A percentile compares a stretch with the other conserved stretches of the same genome.
These are phyloP conservation scores for Tulasnella sp. DNA, from an alignment of 768 basidiomycete species.

Conservation along the genomic window DNA sequence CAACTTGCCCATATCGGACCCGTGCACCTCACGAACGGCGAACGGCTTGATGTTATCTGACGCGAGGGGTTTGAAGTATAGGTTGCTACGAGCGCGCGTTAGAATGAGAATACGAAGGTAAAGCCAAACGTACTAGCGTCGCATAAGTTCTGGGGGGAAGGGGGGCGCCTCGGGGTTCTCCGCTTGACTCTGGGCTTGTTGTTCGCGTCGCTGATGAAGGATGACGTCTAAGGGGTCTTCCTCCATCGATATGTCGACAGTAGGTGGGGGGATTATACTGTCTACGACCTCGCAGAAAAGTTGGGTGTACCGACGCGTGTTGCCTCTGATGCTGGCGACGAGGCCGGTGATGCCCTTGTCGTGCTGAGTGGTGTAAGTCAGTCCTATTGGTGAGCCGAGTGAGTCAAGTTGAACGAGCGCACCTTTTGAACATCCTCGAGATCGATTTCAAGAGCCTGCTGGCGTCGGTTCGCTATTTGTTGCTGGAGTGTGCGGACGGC, in stretches of 20 bases:
- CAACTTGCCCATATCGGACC: conserved; percentile 81
- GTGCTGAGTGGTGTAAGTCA: conserved; percentile 51
- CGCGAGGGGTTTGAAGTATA: conserved; percentile 90
- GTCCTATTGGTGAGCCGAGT: neutral
- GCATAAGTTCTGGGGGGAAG: conserved; percentile 88
- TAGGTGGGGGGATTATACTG: conserved; percentile 83
- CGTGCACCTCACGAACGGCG: conserved; percentile 91
- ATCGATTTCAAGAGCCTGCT: conserved; percentile 85
- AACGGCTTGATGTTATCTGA: conserved; percentile 56
- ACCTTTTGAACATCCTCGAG: conserved; percentile 84
- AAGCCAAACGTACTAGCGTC: conserved; percentile 81
- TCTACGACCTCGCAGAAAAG: conserved; percentile 92
- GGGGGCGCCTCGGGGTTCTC: conserved; percentile 56
- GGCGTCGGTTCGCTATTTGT: conserved; percentile 90
- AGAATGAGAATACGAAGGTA: conserved; percentile 28
- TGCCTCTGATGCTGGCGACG: conserved; percentile 75
- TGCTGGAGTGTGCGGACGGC: conserved; percentile 56
- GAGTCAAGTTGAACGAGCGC: conserved; percentile 1
- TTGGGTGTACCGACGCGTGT: conserved; percentile 86
- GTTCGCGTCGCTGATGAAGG: conserved; percentile 86
- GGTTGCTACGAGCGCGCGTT: conserved; percentile 61
- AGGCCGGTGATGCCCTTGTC: conserved; percentile 73
- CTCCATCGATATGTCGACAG: conserved; percentile 84
- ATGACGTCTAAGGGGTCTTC: conserved; percentile 98
- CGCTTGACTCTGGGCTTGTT: conserved; percentile 80